phyloP scores from a whole-genome alignment of 2,329 filamentous ascomycete species.

The Cordyceps fumosorosea region DNA sequence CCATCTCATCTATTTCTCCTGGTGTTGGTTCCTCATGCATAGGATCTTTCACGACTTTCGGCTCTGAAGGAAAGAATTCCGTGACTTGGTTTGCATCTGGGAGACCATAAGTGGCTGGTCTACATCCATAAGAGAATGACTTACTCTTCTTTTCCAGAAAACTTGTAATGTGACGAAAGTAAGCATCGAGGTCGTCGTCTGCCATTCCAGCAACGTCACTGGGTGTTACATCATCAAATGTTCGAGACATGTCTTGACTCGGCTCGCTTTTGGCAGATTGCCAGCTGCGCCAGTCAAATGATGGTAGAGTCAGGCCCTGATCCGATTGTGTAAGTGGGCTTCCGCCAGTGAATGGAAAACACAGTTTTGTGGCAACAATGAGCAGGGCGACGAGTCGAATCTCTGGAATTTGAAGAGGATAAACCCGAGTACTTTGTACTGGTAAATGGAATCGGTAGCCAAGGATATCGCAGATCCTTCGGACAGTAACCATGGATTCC shows the following conservation, averaged over 20 bases:
- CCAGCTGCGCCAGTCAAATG: constrained; percentile 70
- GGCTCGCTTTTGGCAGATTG: constrained; percentile 35
- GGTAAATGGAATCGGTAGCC: constrained; percentile 50
- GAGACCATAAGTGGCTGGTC: not conserved
- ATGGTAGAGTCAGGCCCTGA: constrained; percentile 18
- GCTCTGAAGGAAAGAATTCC: constrained; percentile 30
- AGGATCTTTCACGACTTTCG: constrained; percentile 15
- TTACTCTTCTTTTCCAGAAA: constrained; percentile 28
- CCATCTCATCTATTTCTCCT: constrained; percentile 20
- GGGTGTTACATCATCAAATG: constrained; percentile 51
- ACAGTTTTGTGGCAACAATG: constrained; percentile 69
- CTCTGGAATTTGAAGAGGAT: constrained; percentile 62
- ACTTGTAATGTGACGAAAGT: constrained; percentile 43
- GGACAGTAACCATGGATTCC: constrained; percentile 36
- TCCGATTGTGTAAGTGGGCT: constrained; percentile 7
- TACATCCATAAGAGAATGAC: not conserved
- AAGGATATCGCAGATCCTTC: constrained; percentile 41
- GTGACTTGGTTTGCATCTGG: constrained; percentile 24
- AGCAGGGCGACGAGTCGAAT: constrained; percentile 64
- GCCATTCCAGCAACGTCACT: constrained; percentile 57
- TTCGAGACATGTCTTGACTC: constrained; percentile 11
- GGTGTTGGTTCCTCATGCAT: constrained; percentile 19
- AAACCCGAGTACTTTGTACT: constrained; percentile 35
- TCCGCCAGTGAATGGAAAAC: constrained; percentile 65
- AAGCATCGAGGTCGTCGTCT: constrained; percentile 55